phyloP scores from a whole-genome alignment of 768 basidiomycete genomes.

The Mycena kentingensis region DNA sequence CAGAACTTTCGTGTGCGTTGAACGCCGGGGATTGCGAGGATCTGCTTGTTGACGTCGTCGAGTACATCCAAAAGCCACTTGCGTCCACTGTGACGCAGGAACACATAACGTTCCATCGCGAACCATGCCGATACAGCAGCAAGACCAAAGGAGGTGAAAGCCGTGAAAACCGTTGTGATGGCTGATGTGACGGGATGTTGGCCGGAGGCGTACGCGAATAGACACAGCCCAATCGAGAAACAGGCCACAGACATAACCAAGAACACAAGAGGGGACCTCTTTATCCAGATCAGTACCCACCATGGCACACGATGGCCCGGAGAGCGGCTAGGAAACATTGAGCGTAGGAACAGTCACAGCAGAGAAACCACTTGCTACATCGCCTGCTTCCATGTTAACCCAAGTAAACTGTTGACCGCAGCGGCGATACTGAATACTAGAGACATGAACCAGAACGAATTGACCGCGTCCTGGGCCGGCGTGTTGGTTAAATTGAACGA shows the following conservation, averaged over 20 bases:
- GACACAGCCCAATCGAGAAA: conserved; percentile 77
- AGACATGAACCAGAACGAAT: conserved; percentile 74
- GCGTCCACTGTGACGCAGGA: conserved; percentile 59
- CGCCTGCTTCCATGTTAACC: conserved; percentile 78
- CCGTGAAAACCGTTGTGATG: conserved; percentile 75
- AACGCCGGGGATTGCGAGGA: conserved; percentile 35
- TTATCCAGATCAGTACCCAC: conserved; percentile 89
- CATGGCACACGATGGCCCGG: conserved; percentile 76
- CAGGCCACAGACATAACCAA: conserved; percentile 82
- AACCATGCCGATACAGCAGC: conserved; percentile 75
- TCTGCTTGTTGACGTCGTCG: conserved; percentile 43
- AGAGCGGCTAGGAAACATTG: conserved; percentile 52
- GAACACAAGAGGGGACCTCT: conserved; percentile 79
- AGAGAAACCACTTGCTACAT: conserved; percentile 65
- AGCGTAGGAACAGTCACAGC: background rate
- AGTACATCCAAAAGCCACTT: conserved; percentile 72
- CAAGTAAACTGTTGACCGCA: conserved; percentile 76
- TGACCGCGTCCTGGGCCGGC: conserved; percentile 53
- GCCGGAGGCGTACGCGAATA: conserved; percentile 73
- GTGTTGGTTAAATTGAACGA: conserved; percentile 48
- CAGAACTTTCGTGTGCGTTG: conserved; percentile 18
- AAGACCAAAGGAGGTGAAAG: conserved; percentile 71
- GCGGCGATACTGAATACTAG: conserved; percentile 77
- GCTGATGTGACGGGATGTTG: conserved; percentile 67
- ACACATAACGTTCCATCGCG: conserved; percentile 68